Percentiles rank a stretch among this genome's conserved stretches.
Evolutionary conservation across 1,284 basidiomycete species (phyloP).

Genomic region (Cutaneotrichosporon sp.): DNA sequence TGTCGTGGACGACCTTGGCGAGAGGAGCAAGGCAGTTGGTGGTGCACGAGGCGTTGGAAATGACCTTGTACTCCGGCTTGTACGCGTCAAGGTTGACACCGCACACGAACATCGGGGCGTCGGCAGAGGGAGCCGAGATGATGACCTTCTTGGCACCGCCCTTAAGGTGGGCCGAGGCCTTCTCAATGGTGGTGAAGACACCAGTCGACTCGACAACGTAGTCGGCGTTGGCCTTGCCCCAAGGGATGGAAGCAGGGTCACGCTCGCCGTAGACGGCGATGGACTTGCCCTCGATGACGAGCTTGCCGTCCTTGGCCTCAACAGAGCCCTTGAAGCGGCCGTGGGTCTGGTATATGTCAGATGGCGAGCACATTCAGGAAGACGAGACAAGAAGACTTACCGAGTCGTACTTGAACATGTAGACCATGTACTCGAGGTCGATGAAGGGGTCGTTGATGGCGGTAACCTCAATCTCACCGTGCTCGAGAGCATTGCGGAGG

Average conservation of each 20-base stretch:
- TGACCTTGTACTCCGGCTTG: conserved; percentile 83
- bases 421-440: conserved; percentile 94
- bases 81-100: conserved; percentile 97
- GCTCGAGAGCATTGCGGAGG: conserved; percentile 78
- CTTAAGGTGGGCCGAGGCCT: conserved; percentile 90
- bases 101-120: conserved; percentile 94
- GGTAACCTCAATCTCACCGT: conserved; percentile 71
- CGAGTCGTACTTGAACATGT: conserved; percentile 99
- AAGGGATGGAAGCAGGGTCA: conserved; percentile 82
- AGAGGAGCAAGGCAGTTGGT: conserved; percentile 99
- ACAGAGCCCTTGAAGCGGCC: conserved; percentile 88
- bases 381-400: no score
- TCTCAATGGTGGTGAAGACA: conserved; percentile 93
- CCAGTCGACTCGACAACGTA: conserved; percentile 99
- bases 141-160: conserved; percentile 99
- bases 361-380: no score
- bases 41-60: conserved; percentile 99
- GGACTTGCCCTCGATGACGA: conserved; percentile 74
- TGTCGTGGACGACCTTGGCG: conserved; percentile 98
- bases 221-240: conserved; percentile 74
- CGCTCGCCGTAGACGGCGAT: conserved; percentile 81
- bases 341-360: conserved; percentile 59
- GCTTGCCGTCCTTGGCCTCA: conserved; percentile 80
- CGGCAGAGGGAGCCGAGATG: conserved; percentile 97
- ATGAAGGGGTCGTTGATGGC: conserved; percentile 96